Conservation (phyloP, 2,329 filamentous ascomycete species). For the Samsoniella hepiali region DNA sequence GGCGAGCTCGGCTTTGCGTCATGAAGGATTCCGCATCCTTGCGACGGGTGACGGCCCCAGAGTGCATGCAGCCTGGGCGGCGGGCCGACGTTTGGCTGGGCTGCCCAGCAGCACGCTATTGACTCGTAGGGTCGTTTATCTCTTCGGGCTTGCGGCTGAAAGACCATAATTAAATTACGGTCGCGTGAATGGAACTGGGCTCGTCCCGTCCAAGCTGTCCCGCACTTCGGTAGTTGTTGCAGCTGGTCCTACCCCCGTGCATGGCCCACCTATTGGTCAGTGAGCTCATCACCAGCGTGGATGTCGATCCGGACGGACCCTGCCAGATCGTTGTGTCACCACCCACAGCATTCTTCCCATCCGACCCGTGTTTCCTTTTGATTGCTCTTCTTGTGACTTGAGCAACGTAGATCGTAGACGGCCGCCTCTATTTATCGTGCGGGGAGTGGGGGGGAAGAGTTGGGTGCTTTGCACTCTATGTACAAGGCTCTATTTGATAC, state of each 20-base stretch:
- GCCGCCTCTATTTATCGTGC: conserved; percentile 15
- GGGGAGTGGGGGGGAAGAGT: neutral
- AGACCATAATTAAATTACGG: no score
- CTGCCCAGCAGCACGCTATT: no score
- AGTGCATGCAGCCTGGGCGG: neutral
- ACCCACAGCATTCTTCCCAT: neutral
- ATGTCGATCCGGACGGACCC: neutral
- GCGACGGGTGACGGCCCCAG: neutral
- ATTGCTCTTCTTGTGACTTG: neutral
- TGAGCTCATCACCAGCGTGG: neutral
- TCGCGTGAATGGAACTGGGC: neutral
- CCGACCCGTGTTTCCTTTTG: neutral
- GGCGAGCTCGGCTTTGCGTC: no score
- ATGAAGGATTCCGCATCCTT: neutral
- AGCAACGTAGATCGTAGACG: neutral
- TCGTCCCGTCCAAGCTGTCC: neutral
- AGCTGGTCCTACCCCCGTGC: neutral
- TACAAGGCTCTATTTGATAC: neutral
- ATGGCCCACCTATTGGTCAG: neutral
- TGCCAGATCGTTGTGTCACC: conserved; percentile 9
- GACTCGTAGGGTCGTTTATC: no score
- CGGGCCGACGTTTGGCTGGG: no score
- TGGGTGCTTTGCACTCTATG: conserved; percentile 4
- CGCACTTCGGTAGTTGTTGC: conserved; percentile 7
- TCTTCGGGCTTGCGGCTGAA: no score